Conservation (phyloP, 2,329 filamentous ascomycete species). For the Colletotrichum chrysophilum region DNA sequence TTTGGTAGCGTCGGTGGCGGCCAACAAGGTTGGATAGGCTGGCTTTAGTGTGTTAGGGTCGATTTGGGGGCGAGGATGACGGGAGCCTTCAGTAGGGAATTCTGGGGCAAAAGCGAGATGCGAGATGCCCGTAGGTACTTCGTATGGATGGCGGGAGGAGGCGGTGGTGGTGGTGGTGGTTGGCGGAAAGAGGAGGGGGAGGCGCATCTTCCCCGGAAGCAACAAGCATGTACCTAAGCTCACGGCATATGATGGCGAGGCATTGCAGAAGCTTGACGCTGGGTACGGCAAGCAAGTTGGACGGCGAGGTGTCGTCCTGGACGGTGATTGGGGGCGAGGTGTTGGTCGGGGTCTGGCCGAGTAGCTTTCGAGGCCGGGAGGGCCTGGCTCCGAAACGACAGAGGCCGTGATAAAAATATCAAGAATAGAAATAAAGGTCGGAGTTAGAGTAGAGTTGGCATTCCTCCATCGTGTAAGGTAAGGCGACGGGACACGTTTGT, state of each 20-base stretch:
- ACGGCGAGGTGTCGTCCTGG: background rate
- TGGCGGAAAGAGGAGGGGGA: background rate
- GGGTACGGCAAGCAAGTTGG: background rate
- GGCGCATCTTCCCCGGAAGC: background rate
- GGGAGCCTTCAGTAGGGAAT: background rate
- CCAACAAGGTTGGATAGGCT: background rate
- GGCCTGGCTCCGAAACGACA: background rate
- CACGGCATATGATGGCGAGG: background rate
- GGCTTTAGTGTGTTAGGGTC: background rate
- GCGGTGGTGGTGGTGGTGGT: background rate
- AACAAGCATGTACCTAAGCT: background rate
- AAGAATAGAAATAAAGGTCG: background rate
- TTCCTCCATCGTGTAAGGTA: background rate
- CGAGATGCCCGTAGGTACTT: background rate
- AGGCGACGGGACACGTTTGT: background rate
- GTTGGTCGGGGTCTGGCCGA: background rate
- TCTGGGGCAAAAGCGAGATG: background rate
- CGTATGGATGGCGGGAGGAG: background rate
- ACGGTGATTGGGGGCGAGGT: background rate
- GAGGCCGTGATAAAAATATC: background rate
- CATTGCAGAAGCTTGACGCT: background rate
- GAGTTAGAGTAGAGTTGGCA: background rate
- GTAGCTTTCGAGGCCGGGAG: background rate
- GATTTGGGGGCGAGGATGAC: background rate
- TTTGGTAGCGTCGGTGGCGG: background rate